These are phyloP conservation scores for Fusarium armeniacum DNA, from an alignment of 2,329 filamentous ascomycete species.

Conservation along the genomic window DNA sequence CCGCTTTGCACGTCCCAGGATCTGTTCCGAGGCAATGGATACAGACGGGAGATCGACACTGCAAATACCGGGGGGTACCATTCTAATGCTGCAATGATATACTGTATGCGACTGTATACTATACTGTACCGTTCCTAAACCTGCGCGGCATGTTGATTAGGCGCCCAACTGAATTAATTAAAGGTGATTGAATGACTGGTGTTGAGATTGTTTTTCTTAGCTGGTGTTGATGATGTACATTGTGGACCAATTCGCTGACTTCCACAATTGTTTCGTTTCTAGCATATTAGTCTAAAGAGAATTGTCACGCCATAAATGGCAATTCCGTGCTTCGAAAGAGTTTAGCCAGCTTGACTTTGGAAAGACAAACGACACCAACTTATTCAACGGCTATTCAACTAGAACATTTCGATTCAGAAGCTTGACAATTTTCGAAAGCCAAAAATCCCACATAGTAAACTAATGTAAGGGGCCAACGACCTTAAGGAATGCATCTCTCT, in stretches of 20 bases:
- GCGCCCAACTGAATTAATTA: slow-evolving; percentile 6
- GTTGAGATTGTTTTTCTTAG: background rate
- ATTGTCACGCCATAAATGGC: background rate
- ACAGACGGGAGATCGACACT: slow-evolving; percentile 43
- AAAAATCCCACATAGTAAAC: slow-evolving; percentile 8
- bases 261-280: background rate
- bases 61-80: slow-evolving; percentile 32
- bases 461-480: slow-evolving; percentile 35
- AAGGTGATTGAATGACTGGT: slow-evolving; percentile 1
- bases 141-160: slow-evolving; percentile 5
- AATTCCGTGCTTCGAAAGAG: slow-evolving; percentile 8
- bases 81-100: background rate
- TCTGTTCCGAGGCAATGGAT: slow-evolving; percentile 28
- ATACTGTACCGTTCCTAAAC: background rate
- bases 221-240: background rate
- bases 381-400: slow-evolving; percentile 13
- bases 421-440: slow-evolving; percentile 23
- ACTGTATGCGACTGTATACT: background rate
- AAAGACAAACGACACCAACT: slow-evolving; percentile 22
- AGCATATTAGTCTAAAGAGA: background rate
- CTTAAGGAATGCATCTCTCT: slow-evolving; percentile 7
- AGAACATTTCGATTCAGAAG: slow-evolving; percentile 20
- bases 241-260: background rate
- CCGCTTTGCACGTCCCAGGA: slow-evolving; percentile 8
- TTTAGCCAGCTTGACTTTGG: background rate